Conservation (phyloP, 1,284 basidiomycete species). For the Puccinia polysora region DNA sequence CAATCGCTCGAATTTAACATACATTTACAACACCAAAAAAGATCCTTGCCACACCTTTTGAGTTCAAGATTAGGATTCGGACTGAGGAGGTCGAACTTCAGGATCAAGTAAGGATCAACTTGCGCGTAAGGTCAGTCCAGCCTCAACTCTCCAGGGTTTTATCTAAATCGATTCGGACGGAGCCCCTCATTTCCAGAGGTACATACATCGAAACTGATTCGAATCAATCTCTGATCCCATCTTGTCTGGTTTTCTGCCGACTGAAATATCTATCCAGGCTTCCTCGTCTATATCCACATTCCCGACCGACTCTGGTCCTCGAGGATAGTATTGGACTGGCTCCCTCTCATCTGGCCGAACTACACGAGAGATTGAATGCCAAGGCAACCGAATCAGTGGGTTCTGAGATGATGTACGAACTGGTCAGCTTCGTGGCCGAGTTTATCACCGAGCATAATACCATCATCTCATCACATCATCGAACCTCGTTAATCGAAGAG, state of each 20-base stretch:
- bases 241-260: neutral
- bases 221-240: neutral
- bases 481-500: constrained; percentile 29
- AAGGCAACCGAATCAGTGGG: constrained; percentile 50
- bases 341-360: constrained; percentile 2
- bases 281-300: constrained; percentile 27
- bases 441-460: constrained; percentile 35
- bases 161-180: no score
- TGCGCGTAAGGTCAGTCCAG: constrained; percentile 26
- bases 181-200: no score
- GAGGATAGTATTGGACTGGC: constrained; percentile 29
- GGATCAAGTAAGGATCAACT: constrained; percentile 30
- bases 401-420: constrained; percentile 53
- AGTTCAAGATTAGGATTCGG: constrained; percentile 29
- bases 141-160: no score
- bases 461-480: neutral
- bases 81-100: constrained; percentile 38
- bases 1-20: neutral
- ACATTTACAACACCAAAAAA: no score
- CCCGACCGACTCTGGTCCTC: constrained; percentile 28
- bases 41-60: constrained; percentile 36
- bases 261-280: neutral
- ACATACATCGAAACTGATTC: no score
- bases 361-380: constrained; percentile 44
- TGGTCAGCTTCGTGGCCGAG: constrained; percentile 45